phyloP scores from a whole-genome alignment of 805 yeast genomes.

The Starmerella kuoi region DNA sequence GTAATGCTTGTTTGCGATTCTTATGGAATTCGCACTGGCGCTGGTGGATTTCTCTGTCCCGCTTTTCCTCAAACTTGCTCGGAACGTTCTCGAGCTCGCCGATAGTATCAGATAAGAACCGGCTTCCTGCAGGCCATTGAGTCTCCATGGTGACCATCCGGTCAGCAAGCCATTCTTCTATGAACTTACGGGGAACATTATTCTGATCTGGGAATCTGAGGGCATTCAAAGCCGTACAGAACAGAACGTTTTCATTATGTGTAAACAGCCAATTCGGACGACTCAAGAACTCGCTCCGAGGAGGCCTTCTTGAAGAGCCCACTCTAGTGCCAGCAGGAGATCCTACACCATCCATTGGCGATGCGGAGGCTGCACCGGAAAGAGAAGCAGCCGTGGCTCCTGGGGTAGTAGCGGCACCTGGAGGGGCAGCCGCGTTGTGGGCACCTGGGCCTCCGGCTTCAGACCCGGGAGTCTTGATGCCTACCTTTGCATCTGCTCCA shows the following conservation, averaged over 20 bases:
- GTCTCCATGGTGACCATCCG: constrained; percentile 17
- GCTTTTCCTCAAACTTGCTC: constrained; percentile 10
- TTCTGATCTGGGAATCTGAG: constrained; percentile 18
- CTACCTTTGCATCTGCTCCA: neutral
- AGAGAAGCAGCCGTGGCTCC: neutral
- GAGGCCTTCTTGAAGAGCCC: constrained; percentile 1
- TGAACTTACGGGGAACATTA: constrained; percentile 21
- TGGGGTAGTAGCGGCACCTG: neutral
- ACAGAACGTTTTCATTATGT: constrained; percentile 18
- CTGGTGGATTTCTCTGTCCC: constrained; percentile 6
- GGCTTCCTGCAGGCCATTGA: constrained; percentile 18
- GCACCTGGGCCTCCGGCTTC: neutral
- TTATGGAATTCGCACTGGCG: constrained; percentile 16
- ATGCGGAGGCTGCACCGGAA: neutral
- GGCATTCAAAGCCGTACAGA: constrained; percentile 16
- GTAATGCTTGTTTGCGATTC: constrained; percentile 9
- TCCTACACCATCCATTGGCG: neutral
- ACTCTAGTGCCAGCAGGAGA: neutral
- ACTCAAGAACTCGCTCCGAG: constrained; percentile 17
- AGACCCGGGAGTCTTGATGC: neutral
- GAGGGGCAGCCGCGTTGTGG: neutral
- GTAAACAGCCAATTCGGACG: constrained; percentile 20
- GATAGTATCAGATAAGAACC: constrained; percentile 13
- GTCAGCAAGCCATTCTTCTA: constrained; percentile 18
- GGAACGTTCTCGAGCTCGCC: constrained; percentile 7